Percentiles rank a stretch among this genome's conserved stretches.
These are phyloP conservation scores for Colletotrichum sp. DNA, from an alignment of 2,329 filamentous ascomycete species.

Conservation along the genomic window DNA sequence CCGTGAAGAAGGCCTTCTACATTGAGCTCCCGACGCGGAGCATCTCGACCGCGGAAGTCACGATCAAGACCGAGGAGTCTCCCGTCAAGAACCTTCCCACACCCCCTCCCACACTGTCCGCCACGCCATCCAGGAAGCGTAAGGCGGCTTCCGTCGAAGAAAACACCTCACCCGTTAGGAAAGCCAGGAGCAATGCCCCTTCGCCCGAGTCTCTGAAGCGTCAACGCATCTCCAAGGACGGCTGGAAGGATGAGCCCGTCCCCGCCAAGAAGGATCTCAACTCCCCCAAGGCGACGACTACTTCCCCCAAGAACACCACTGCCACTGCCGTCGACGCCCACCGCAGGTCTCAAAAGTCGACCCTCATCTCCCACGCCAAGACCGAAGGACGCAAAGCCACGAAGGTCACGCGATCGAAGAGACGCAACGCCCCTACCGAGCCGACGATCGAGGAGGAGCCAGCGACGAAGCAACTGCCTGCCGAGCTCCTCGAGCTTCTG, in stretches of 20 bases:
- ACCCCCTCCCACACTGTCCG: not conserved
- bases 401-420: slow-evolving; percentile 20
- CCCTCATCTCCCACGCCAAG: slow-evolving; percentile 30
- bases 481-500: slow-evolving; percentile 63
- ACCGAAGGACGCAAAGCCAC: slow-evolving; percentile 29
- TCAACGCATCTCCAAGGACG: slow-evolving; percentile 4
- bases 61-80: slow-evolving; percentile 6
- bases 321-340: not conserved
- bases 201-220: slow-evolving; percentile 10
- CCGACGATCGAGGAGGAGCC: slow-evolving; percentile 30
- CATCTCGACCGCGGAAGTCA: slow-evolving; percentile 1
- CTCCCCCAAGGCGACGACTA: not conserved
- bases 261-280: slow-evolving; percentile 17
- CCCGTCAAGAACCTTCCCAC: not conserved
- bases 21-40: slow-evolving; percentile 9
- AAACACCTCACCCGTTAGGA: not conserved
- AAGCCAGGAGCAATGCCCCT: not conserved
- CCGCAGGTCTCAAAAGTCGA: slow-evolving; percentile 31
- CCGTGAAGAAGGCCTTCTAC: slow-evolving; percentile 17
- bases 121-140: slow-evolving; percentile 15
- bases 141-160: slow-evolving; percentile 13
- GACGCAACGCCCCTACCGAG: slow-evolving; percentile 4
- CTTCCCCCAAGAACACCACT: not conserved
- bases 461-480: slow-evolving; percentile 43
- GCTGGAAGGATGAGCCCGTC: slow-evolving; percentile 14